These are phyloP conservation scores for Vitis cinerea DNA, from an alignment of 164 flowering plant species.

Conservation along the genomic window DNA sequence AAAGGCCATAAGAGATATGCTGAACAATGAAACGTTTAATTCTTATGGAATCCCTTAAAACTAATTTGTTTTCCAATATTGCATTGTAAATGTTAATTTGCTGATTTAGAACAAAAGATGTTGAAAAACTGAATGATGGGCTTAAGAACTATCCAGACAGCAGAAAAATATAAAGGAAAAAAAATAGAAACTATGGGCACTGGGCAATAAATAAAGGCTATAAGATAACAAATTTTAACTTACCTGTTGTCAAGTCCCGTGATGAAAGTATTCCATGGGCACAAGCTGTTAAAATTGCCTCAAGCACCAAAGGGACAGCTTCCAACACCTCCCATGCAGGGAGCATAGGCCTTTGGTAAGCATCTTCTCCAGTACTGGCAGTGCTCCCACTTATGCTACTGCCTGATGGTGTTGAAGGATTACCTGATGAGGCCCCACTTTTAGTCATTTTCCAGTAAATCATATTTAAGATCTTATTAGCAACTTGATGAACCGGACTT, in stretches of 20 bases:
- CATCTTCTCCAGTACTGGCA: slow-evolving; percentile 50
- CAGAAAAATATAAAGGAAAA: too few species aligned
- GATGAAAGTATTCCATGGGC: slow-evolving; percentile 87
- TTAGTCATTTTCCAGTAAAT: slow-evolving; percentile 63
- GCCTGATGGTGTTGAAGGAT: slow-evolving; percentile 45
- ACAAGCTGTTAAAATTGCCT: slow-evolving; percentile 80
- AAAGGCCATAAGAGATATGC: slow-evolving; percentile 1
- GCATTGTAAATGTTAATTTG: background rate
- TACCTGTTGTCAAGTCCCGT: slow-evolving; percentile 88
- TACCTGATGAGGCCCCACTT: slow-evolving; percentile 34
- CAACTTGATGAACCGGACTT: slow-evolving; percentile 75
- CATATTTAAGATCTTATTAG: slow-evolving; percentile 70
- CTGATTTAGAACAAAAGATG: background rate
- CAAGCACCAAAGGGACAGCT: slow-evolving; percentile 86
- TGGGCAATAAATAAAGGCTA: background rate
- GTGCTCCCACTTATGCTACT: slow-evolving; percentile 61
- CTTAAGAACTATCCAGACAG: too few species aligned
- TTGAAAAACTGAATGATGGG: too few species aligned
- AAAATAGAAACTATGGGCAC: too few species aligned
- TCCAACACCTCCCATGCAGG: slow-evolving; percentile 96
- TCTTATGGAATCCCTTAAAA: background rate
- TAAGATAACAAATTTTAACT: slow-evolving; percentile 1
- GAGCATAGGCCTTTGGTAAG: slow-evolving; percentile 48
- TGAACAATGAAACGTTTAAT: background rate
- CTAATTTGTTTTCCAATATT: background rate